Conservation (phyloP, 2,329 filamentous ascomycete species). For the Trichoderma sp. region DNA sequence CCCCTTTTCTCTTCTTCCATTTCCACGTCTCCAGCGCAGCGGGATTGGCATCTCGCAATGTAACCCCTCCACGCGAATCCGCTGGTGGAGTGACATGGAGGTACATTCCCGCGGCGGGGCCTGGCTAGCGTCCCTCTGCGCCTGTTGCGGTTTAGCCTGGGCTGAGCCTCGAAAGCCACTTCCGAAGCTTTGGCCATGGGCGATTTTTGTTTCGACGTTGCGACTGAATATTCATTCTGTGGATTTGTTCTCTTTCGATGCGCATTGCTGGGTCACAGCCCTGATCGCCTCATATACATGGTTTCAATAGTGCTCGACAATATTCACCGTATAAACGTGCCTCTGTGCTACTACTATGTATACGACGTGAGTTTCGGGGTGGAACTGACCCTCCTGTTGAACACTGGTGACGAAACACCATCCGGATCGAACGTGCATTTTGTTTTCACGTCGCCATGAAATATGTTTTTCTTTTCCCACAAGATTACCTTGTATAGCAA, state of each 20-base stretch:
- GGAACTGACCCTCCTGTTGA: not conserved
- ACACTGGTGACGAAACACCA: not conserved
- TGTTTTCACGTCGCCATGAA: not conserved
- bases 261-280: not conserved
- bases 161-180: conserved; percentile 9
- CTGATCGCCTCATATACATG: too few relatives aligned
- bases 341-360: not conserved
- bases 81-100: not conserved
- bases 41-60: conserved; percentile 22
- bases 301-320: too few relatives aligned
- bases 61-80: conserved; percentile 21
- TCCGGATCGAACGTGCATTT: not conserved
- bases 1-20: not conserved
- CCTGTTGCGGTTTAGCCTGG: conserved; percentile 15
- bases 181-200: not conserved
- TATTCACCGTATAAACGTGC: not conserved
- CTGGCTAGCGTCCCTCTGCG: not conserved
- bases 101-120: not conserved
- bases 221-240: not conserved
- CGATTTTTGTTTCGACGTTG: not conserved
- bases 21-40: conserved; percentile 4
- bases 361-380: not conserved
- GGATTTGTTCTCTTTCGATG: not conserved
- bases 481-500: not conserved
- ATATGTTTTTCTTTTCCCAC: not conserved